These are phyloP conservation scores for Candolleomyces efflorescens DNA, from an alignment of 768 basidiomycete species.

Conservation along the genomic window DNA sequence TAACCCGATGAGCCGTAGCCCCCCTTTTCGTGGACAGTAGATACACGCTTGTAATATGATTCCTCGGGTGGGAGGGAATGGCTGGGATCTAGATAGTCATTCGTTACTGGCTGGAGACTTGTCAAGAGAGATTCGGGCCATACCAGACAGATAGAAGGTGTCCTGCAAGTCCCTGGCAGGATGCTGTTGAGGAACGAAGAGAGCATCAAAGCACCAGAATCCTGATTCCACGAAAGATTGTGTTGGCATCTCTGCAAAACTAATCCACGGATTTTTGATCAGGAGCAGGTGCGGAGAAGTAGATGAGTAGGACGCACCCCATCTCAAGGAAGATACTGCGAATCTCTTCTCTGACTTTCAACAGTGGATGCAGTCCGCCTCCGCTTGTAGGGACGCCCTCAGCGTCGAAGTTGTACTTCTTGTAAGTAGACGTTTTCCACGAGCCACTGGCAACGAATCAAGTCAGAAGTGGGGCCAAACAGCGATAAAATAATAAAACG, in stretches of 20 bases:
- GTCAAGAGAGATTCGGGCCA: constrained; percentile 10
- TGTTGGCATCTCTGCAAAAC: constrained; percentile 99
- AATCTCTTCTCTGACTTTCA: constrained; percentile 98
- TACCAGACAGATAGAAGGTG: constrained; percentile 96
- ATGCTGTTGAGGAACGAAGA: constrained; percentile 99
- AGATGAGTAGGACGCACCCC: constrained; percentile 59
- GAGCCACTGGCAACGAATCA: constrained; percentile 55
- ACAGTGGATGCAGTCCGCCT: constrained; percentile 91
- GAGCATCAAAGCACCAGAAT: constrained; percentile 99
- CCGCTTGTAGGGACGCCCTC: constrained; percentile 87
- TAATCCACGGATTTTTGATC: constrained; percentile 24
- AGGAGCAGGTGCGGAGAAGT: not conserved
- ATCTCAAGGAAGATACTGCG: constrained; percentile 98
- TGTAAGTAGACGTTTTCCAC: constrained; percentile 93
- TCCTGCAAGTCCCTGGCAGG: constrained; percentile 97
- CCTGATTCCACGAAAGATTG: constrained; percentile 93
- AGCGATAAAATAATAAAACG: constrained; percentile 21
- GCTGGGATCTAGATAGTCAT: constrained; percentile 59
- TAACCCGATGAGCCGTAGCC: constrained; percentile 95
- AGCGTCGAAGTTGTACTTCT: constrained; percentile 98
- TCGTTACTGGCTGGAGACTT: not conserved
- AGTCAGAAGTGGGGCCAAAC: constrained; percentile 9
- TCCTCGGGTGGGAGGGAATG: constrained; percentile 68
- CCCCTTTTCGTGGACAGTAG: constrained; percentile 79
- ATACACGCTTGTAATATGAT: constrained; percentile 84